Percentiles rank a stretch among this genome's conserved stretches.
Evolutionary conservation across 2,329 filamentous ascomycete species (phyloP).

Genomic region (Curvularia spicifera): DNA sequence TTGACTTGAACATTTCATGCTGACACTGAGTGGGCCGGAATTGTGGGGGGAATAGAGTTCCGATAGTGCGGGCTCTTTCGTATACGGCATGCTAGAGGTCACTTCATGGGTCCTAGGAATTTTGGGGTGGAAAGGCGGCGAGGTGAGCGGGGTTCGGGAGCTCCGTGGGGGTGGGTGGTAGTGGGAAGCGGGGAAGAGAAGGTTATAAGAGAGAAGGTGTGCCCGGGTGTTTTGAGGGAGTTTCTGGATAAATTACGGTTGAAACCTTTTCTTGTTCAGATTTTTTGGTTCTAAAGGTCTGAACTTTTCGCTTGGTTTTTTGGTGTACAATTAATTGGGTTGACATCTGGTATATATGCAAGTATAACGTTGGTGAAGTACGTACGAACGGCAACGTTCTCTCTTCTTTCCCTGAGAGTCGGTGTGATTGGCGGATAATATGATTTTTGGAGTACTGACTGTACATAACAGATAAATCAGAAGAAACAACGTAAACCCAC

Average conservation of each 20-base stretch:
- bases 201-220: constrained; percentile 26
- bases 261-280: background rate
- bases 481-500: background rate
- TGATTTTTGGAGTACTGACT: background rate
- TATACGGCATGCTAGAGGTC: background rate
- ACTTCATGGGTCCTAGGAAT: too few relatives aligned
- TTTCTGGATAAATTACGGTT: background rate
- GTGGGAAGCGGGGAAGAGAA: constrained; percentile 27
- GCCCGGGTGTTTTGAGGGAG: constrained; percentile 15
- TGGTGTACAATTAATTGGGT: too few relatives aligned
- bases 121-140: background rate
- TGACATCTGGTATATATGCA: background rate
- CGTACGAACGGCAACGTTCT: background rate
- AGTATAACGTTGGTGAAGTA: background rate
- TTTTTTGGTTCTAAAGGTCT: background rate
- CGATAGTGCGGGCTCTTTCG: background rate
- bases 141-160: background rate
- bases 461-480: background rate
- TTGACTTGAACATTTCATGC: background rate
- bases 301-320: background rate
- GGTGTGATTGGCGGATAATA: background rate
- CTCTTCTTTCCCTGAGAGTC: background rate
- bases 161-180: constrained; percentile 16
- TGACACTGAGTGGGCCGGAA: constrained; percentile 10
- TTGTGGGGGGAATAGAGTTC: background rate